Conservation (phyloP, 495 filamentous ascomycete genomes). For the Neurospora sp. region DNA sequence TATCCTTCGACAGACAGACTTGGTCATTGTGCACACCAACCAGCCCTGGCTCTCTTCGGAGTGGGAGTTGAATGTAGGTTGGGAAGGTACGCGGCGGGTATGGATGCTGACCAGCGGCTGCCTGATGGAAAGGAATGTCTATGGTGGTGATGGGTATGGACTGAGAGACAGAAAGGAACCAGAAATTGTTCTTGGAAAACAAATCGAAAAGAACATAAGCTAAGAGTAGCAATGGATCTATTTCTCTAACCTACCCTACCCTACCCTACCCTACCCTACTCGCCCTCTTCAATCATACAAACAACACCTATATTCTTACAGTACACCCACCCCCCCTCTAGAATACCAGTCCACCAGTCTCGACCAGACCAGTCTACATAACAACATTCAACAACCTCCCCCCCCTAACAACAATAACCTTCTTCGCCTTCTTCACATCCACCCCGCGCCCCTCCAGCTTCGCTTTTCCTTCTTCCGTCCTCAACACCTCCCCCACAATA, state of each 20-base stretch:
- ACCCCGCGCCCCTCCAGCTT: slow-evolving; percentile 27
- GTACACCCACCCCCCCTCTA: not conserved
- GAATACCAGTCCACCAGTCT: not conserved
- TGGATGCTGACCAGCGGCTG: not conserved
- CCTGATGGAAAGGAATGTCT: not conserved
- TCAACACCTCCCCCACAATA: slow-evolving; percentile 42
- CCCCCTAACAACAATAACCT: slow-evolving; percentile 39
- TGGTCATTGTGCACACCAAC: not conserved
- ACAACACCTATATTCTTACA: not conserved
- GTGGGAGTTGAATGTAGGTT: not conserved
- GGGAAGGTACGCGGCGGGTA: not conserved
- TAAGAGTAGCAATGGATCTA: not conserved
- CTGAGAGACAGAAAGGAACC: not conserved
- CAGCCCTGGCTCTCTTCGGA: not conserved
- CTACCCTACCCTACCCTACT: not conserved
- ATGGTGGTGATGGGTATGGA: too few species aligned
- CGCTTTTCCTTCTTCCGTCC: slow-evolving; percentile 35
- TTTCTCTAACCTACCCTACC: too few species aligned
- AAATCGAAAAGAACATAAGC: not conserved
- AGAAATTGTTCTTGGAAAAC: too few species aligned
- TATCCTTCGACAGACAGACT: not conserved
- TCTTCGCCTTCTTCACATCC: slow-evolving; percentile 32
- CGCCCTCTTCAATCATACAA: not conserved
- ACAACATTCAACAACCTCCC: slow-evolving; percentile 53
- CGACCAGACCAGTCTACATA: slow-evolving; percentile 21